Conservation (phyloP, 306 rosid species). For the Corylus americana region DNA sequence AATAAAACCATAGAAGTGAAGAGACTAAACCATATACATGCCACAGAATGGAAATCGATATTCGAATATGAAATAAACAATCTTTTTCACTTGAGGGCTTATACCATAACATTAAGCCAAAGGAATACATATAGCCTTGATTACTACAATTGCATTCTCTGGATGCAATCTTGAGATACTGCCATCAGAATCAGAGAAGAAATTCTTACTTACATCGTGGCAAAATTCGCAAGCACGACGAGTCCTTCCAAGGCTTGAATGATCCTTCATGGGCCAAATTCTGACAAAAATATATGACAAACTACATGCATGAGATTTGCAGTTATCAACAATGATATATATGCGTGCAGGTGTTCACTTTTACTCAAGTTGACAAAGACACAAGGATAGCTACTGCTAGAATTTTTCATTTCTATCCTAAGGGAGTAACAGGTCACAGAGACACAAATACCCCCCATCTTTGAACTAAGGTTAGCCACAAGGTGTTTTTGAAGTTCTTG, state of each 20-base stretch:
- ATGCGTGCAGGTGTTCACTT: neutral
- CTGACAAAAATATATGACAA: constrained; percentile 39
- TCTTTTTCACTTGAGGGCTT: too few species aligned
- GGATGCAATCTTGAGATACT: neutral
- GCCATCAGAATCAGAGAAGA: neutral
- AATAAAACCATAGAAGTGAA: too few species aligned
- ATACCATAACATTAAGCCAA: too few species aligned
- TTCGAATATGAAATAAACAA: too few species aligned
- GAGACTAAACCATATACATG: too few species aligned
- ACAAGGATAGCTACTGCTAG: too few species aligned
- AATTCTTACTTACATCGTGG: constrained; percentile 16
- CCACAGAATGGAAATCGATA: too few species aligned
- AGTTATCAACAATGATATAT: neutral
- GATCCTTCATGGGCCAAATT: constrained; percentile 40
- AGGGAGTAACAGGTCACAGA: too few species aligned
- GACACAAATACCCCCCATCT: neutral
- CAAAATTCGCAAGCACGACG: constrained; percentile 38
- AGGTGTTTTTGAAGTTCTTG: neutral
- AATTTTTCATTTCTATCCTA: too few species aligned
- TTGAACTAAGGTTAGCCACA: neutral
- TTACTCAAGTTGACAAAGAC: neutral
- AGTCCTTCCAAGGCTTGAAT: constrained; percentile 69
- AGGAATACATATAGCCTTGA: neutral
- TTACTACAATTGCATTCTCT: neutral
- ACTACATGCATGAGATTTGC: constrained; percentile 12